Evolutionary conservation across 2,329 filamentous ascomycete genomes (phyloP).

Genomic region (Cladosporium sphaerospermum): DNA sequence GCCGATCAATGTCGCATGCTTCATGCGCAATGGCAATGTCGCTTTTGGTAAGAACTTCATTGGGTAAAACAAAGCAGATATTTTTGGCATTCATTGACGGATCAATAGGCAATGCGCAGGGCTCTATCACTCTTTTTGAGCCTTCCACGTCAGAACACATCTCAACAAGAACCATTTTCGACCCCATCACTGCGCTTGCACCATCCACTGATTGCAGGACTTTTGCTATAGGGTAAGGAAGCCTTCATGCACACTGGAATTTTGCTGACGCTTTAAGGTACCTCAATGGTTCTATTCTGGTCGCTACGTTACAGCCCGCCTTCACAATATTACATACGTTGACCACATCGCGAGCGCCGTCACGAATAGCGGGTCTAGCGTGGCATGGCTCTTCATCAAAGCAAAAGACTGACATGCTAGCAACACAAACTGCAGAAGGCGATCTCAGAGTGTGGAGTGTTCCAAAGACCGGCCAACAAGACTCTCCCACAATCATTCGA

Average conservation of each 20-base stretch:
- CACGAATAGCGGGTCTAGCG: constrained; percentile 75
- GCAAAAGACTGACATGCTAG: constrained; percentile 97
- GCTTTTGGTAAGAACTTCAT: constrained; percentile 68
- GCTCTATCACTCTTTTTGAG: constrained; percentile 91
- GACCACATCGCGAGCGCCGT: constrained; percentile 75
- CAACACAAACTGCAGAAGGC: constrained; percentile 83
- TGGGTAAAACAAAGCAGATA: no score
- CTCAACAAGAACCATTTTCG: constrained; percentile 85
- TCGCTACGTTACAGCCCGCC: constrained; percentile 80
- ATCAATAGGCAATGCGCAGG: constrained; percentile 73
- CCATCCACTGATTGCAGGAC: constrained; percentile 85
- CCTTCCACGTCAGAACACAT: constrained; percentile 89
- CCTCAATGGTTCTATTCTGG: constrained; percentile 86
- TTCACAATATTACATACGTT: constrained; percentile 94
- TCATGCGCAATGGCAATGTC: constrained; percentile 96
- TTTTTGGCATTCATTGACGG: neutral
- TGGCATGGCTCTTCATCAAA: constrained; percentile 97
- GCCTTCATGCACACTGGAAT: neutral
- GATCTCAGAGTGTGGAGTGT: constrained; percentile 96
- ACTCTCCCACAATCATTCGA: constrained; percentile 74
- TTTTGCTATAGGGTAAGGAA: constrained; percentile 80
- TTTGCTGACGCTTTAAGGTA: constrained; percentile 53
- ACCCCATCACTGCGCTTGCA: constrained; percentile 88
- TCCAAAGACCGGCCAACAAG: constrained; percentile 69
- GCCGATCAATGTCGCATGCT: constrained; percentile 73